phyloP scores from a whole-genome alignment of 139 green algal genomes.

The Marvania coccoides region DNA sequence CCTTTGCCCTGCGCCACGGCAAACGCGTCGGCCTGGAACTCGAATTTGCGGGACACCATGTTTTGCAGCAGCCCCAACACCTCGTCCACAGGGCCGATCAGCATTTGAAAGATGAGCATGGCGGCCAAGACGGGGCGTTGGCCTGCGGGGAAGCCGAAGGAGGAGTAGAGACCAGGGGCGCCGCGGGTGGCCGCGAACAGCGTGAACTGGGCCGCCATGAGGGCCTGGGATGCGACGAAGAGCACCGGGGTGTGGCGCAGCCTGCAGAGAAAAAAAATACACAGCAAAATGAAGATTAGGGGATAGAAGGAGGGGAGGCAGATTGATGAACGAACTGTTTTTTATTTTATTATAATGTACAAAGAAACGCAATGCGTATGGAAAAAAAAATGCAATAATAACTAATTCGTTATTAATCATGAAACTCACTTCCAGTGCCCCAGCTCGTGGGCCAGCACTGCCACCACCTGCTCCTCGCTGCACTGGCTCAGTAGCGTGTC shows the following conservation, averaged over 20 bases:
- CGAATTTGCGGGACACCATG: slow-evolving; percentile 68
- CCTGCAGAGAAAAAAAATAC: slow-evolving; percentile 92
- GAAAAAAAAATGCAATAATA: background rate
- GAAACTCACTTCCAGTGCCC: slow-evolving; percentile 11
- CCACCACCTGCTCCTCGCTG: slow-evolving; percentile 72
- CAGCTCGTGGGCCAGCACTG: slow-evolving; percentile 84
- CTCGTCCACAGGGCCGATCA: slow-evolving; percentile 69
- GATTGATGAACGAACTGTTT: too few species aligned
- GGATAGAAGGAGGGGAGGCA: too few species aligned
- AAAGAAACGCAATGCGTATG: background rate
- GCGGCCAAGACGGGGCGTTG: slow-evolving; percentile 62
- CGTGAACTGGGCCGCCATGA: slow-evolving; percentile 57
- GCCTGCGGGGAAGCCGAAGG: slow-evolving; percentile 69
- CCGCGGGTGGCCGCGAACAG: slow-evolving; percentile 59
- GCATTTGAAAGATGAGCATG: slow-evolving; percentile 75
- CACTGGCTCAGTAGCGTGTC: slow-evolving; percentile 75
- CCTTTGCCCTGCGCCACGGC: slow-evolving; percentile 46
- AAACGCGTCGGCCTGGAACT: slow-evolving; percentile 91
- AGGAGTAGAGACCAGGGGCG: slow-evolving; percentile 42
- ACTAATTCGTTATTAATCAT: background rate
- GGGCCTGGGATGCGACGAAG: slow-evolving; percentile 48
- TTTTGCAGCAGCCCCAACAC: slow-evolving; percentile 62
- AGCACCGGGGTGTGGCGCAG: slow-evolving; percentile 67
- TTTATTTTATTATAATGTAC: slow-evolving; percentile 8
- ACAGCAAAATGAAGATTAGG: too few species aligned